phyloP scores from a whole-genome alignment of 2,329 filamentous ascomycete species.

The Torrubiellomyces zombiae region DNA sequence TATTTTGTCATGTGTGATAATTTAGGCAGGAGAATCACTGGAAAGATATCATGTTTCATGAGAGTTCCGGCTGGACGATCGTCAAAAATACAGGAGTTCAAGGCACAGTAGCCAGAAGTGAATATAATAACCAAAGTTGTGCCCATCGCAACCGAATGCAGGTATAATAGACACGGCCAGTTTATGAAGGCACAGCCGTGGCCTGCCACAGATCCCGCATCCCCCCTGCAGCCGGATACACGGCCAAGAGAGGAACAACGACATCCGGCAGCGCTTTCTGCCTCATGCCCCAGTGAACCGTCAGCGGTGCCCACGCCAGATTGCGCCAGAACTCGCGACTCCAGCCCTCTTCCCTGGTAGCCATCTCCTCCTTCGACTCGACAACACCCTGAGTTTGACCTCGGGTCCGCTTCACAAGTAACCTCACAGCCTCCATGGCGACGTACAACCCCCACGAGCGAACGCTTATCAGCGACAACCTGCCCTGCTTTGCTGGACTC shows the following conservation, averaged over 20 bases:
- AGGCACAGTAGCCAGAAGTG: too few species aligned
- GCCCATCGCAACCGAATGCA: not conserved
- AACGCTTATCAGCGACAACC: slow-evolving; percentile 54
- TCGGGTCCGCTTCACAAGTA: slow-evolving; percentile 32
- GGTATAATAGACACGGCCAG: not conserved
- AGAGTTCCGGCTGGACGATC: too few species aligned
- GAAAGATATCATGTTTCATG: too few species aligned
- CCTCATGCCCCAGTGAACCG: slow-evolving; percentile 66
- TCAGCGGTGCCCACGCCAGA: slow-evolving; percentile 64
- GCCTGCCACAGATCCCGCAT: slow-evolving; percentile 28
- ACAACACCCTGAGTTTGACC: slow-evolving; percentile 17
- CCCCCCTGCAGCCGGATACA: slow-evolving; percentile 26
- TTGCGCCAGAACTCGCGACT: slow-evolving; percentile 53
- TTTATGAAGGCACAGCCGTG: slow-evolving; percentile 11
- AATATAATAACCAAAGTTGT: too few species aligned
- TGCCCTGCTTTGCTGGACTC: slow-evolving; percentile 36
- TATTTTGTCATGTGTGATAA: too few species aligned
- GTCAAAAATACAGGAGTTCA: too few species aligned
- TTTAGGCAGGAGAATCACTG: too few species aligned
- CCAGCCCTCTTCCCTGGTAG: slow-evolving; percentile 36
- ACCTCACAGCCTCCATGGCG: slow-evolving; percentile 53
- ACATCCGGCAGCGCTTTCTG: slow-evolving; percentile 34
- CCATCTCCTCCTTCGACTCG: slow-evolving; percentile 23
- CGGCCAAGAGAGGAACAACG: slow-evolving; percentile 23
- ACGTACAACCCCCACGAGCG: slow-evolving; percentile 71